These are phyloP conservation scores for Pseudocohnilembus persalinus DNA, from an alignment of 169 alveolate genomes.

Conservation along the genomic window DNA sequence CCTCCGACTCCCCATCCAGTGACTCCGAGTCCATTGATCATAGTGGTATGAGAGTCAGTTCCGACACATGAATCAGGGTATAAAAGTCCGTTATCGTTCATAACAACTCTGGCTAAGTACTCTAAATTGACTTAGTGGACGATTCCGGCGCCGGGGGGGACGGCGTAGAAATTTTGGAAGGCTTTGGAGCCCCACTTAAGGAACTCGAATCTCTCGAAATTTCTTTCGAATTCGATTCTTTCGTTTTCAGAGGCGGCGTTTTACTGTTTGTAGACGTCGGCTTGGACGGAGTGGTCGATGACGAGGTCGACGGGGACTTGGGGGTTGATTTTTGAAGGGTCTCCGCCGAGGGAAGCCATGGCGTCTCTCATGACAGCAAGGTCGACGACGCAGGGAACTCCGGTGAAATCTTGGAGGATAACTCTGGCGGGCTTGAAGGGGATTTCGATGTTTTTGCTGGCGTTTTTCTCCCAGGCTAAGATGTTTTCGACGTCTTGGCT, in stretches of 20 bases:
- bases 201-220: constrained; percentile 93
- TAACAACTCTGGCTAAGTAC: constrained; percentile 86
- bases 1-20: constrained; percentile 98
- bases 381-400: constrained; percentile 97
- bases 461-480: constrained; percentile 88
- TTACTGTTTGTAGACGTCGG: constrained; percentile 88
- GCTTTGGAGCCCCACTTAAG: constrained; percentile 97
- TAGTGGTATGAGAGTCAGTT: constrained; percentile 97
- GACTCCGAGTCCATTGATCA: constrained; percentile 97
- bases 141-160: constrained; percentile 99
- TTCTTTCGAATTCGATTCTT: constrained; percentile 92
- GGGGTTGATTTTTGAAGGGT: constrained; percentile 93
- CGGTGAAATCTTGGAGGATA: constrained; percentile 95
- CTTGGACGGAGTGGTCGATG: constrained; percentile 96
- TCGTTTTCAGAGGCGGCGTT: constrained; percentile 90
- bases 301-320: constrained; percentile 95
- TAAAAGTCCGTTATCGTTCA: constrained; percentile 69
- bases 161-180: constrained; percentile 90
- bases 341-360: constrained; percentile 88
- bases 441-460: constrained; percentile 85
- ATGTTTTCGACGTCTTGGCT: constrained; percentile 91
- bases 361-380: constrained; percentile 98
- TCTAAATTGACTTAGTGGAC: constrained; percentile 93
- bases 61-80: constrained; percentile 97
- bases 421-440: constrained; percentile 97